Conservation (phyloP, 2,329 filamentous ascomycete genomes). For the Trichoderma simmonsii region DNA sequence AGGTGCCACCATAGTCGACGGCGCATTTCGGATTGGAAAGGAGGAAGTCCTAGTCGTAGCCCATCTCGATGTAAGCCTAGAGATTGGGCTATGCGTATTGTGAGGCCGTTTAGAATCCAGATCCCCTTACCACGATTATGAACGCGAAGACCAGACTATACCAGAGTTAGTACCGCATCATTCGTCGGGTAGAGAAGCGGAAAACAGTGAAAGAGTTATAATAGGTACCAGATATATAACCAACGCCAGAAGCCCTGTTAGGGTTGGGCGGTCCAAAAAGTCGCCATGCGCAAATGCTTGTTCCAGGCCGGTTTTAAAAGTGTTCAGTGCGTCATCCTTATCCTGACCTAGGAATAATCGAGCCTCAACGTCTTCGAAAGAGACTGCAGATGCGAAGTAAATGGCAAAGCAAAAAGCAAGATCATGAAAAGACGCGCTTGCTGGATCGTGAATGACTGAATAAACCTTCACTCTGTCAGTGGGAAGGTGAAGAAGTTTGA, state of each 20-base stretch:
- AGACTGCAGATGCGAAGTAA: neutral
- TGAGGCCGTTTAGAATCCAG: neutral
- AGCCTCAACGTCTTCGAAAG: neutral
- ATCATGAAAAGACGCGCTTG: neutral
- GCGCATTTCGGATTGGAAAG: neutral
- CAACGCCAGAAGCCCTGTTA: neutral
- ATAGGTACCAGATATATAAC: neutral
- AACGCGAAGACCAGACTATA: neutral
- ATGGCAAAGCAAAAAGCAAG: neutral
- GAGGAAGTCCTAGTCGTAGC: neutral
- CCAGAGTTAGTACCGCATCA: neutral
- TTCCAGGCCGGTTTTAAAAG: neutral
- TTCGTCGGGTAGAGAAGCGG: neutral
- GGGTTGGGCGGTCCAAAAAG: neutral
- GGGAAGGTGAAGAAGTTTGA: neutral
- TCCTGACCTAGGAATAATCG: neutral
- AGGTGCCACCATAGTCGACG: neutral
- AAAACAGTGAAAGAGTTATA: neutral
- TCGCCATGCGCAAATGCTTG: neutral
- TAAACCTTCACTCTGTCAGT: neutral
- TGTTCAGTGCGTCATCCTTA: neutral
- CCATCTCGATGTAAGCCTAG: neutral
- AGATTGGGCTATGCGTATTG: neutral
- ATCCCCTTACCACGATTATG: neutral
- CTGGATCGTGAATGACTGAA: neutral